Base-by-base conservation (phyloP, 1,284 basidiomycete species). In the Xerocomus amazonicus region DNA sequence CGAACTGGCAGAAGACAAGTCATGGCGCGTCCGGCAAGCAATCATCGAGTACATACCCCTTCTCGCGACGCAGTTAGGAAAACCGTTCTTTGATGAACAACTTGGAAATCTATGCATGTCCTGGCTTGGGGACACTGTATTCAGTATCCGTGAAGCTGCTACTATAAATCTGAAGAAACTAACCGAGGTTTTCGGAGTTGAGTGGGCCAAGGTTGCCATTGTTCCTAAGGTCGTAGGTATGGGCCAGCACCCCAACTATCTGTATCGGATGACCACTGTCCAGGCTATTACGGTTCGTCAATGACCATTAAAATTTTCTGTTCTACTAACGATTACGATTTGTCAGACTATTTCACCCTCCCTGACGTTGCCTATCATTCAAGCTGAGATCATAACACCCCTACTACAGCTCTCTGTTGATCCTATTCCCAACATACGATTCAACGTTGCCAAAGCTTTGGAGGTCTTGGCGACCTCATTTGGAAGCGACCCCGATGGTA, bases 41-140 rank as follows among this genome's bases (percentile, higher is more conserved):
- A 99, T 99, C 73, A 99, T 99, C 71, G 97, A 99, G 72, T 98
- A 99, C 73, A 98, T 85, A 72, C 97, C 78, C 19, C 82, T 99
- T 19, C 85, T 99, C 36, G 95, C 97, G 42, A 96, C 90, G 19
- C 97, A 99, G 69, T 82, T 99, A 48, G 97, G 97, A 51, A 93
- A 95, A 59, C 78, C 88, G 33, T 99, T 99, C 78, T 99, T 99
- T 65, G 95, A 99, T 70, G 97, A 99, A 65, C 93, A 97, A 70
- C 81, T 99, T 41, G 91, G 91, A 43, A 92, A 90, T 63, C 78
- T 99, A 35, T 99, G 97, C 79, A 97, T 99, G 95, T 92, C 92
- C 16, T 99, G 97, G 97, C 73, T 99, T 54, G 96, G 96, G 23
- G 97, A 99, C 70, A 97, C 93, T 31, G 97, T 99, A 31, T 99